A percentile compares a stretch with the other conserved stretches of the same genome.
Conservation (phyloP, 768 basidiomycete genomes). For the Galerina marginata region DNA sequence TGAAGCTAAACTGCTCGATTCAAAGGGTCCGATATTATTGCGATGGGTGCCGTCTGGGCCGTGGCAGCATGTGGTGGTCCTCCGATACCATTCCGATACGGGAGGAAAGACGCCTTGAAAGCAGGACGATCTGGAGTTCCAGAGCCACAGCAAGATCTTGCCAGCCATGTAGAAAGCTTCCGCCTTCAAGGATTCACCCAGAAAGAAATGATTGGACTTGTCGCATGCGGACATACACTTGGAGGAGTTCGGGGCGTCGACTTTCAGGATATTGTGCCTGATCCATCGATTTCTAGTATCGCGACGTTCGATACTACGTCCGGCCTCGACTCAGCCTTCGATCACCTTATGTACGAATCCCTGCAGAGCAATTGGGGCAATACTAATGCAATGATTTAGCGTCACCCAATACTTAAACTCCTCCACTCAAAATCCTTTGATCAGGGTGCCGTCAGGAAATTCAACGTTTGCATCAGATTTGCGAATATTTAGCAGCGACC, state of each 20-base stretch:
- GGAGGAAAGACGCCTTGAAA: constrained; percentile 42
- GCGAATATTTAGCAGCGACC: constrained; percentile 43
- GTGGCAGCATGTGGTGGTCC: constrained; percentile 47
- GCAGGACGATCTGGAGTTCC: constrained; percentile 46
- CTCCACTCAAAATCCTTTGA: constrained; percentile 42
- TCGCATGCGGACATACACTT: constrained; percentile 50
- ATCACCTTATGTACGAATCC: constrained; percentile 36
- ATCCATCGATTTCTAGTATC: constrained; percentile 21
- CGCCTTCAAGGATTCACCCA: constrained; percentile 40
- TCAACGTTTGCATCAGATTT: constrained; percentile 42
- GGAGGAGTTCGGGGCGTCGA: constrained; percentile 45
- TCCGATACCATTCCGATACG: constrained; percentile 42
- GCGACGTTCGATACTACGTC: constrained; percentile 35
- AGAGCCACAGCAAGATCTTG: constrained; percentile 39
- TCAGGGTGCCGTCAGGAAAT: constrained; percentile 31
- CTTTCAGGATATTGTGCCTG: constrained; percentile 41
- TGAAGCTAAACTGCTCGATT: neutral
- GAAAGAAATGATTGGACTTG: constrained; percentile 46
- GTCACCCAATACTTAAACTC: constrained; percentile 44
- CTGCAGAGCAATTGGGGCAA: neutral
- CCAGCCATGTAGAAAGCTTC: constrained; percentile 39
- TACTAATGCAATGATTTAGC: constrained; percentile 21
- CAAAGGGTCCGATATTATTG: constrained; percentile 46
- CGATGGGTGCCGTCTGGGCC: constrained; percentile 39
- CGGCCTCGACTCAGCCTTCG: constrained; percentile 25